These are phyloP conservation scores for Cucumis melo DNA, from an alignment of 306 rosid genomes.

Conservation along the genomic window DNA sequence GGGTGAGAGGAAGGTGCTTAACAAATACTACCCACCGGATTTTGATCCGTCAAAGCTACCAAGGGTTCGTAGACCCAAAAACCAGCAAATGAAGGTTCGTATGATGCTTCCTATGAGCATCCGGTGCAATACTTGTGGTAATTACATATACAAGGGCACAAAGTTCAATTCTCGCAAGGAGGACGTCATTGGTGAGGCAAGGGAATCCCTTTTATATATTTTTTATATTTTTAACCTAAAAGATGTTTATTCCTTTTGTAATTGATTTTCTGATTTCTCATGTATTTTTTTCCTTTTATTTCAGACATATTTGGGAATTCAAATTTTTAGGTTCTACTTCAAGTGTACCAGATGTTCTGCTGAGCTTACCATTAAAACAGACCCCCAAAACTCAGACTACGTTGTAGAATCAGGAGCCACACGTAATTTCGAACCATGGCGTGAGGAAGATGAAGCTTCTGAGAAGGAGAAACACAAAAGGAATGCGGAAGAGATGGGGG, in stretches of 20 bases:
- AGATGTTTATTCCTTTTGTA: neutral
- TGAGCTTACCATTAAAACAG: slow-evolving; percentile 76
- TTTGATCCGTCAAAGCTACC: slow-evolving; percentile 82
- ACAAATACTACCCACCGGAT: slow-evolving; percentile 92
- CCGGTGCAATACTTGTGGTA: slow-evolving; percentile 74
- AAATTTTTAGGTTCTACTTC: slow-evolving; percentile 72
- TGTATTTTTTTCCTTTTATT: slow-evolving; percentile 2
- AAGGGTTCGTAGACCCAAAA: slow-evolving; percentile 53
- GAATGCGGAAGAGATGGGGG: slow-evolving; percentile 78
- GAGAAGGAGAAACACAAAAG: slow-evolving; percentile 42
- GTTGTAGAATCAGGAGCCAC: no score
- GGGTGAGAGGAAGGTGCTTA: slow-evolving; percentile 90
- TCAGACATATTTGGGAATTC: slow-evolving; percentile 82
- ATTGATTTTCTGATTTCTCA: neutral
- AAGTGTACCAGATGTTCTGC: slow-evolving; percentile 87
- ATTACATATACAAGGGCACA: slow-evolving; percentile 50
- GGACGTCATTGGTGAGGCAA: slow-evolving; percentile 30
- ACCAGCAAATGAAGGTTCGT: slow-evolving; percentile 81
- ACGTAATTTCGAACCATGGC: slow-evolving; percentile 58
- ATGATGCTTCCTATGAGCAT: slow-evolving; percentile 99
- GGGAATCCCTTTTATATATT: neutral
- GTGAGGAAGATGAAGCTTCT: slow-evolving; percentile 65
- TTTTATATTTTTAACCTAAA: neutral
- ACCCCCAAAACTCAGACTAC: slow-evolving; percentile 89
- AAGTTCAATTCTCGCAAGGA: slow-evolving; percentile 50